These are phyloP conservation scores for Xenosphaeropsis pyriputrescens DNA, from an alignment of 2,329 filamentous ascomycete genomes.

Conservation along the genomic window DNA sequence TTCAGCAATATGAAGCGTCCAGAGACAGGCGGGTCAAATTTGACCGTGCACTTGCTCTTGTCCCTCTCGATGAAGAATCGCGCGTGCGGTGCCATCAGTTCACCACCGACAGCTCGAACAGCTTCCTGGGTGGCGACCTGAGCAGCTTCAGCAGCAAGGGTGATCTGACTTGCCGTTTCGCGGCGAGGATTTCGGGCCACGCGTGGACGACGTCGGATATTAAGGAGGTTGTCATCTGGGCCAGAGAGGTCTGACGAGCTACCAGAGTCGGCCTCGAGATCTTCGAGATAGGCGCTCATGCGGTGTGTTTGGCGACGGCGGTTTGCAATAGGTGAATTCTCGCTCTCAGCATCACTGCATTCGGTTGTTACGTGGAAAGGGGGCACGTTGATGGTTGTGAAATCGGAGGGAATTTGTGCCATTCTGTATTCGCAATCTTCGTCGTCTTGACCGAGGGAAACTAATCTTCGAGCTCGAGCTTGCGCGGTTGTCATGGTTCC, in stretches of 20 bases:
- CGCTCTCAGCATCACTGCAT: conserved; percentile 44
- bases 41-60: conserved; percentile 75
- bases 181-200: conserved; percentile 8
- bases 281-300: conserved; percentile 34
- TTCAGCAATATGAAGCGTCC: conserved; percentile 78
- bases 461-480: conserved; percentile 28
- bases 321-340: conserved; percentile 5
- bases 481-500: conserved; percentile 28
- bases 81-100: conserved; percentile 58
- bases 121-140: conserved; percentile 41
- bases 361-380: conserved; percentile 42
- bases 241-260: conserved; percentile 9
- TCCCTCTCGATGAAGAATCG: conserved; percentile 72
- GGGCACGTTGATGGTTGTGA: conserved; percentile 26
- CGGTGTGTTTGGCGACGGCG: conserved; percentile 30
- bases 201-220: neutral
- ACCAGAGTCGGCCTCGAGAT: conserved; percentile 29
- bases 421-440: conserved; percentile 26
- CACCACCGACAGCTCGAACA: conserved; percentile 38
- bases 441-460: conserved; percentile 23
- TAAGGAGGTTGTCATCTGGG: conserved; percentile 8
- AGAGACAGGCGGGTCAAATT: conserved; percentile 70
- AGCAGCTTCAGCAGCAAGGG: conserved; percentile 14
- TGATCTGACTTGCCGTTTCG: conserved; percentile 16
- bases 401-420: conserved; percentile 42